Conservation (phyloP, 495 filamentous ascomycete genomes). For the Pseudevernia furfuracea region DNA sequence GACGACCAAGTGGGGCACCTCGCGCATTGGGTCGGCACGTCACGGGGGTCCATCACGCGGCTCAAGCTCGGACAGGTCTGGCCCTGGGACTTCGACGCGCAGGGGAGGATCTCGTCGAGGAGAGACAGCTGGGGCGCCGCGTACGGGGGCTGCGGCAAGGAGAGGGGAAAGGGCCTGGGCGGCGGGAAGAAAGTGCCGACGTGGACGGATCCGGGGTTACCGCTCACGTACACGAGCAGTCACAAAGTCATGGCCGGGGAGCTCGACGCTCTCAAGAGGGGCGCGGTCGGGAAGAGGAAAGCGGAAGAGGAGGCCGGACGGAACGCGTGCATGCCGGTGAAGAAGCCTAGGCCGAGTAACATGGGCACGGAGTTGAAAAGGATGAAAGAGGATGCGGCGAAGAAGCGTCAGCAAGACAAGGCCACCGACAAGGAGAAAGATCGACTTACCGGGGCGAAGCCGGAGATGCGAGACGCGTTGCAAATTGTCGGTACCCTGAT, state of each 20-base stretch:
- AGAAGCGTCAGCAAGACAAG: background rate
- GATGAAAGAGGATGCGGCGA: background rate
- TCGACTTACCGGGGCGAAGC: background rate
- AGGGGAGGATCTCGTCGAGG: background rate
- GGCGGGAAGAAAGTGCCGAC: background rate
- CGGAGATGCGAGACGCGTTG: background rate
- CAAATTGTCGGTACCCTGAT: background rate
- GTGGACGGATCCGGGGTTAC: background rate
- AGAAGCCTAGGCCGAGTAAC: background rate
- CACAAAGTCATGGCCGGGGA: background rate
- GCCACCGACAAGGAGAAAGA: background rate
- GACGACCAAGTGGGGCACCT: slow-evolving; percentile 13
- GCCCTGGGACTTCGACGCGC: slow-evolving; percentile 2
- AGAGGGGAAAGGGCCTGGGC: background rate
- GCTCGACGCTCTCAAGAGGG: background rate
- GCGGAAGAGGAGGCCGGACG: background rate
- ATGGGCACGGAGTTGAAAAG: background rate
- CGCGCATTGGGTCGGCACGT: background rate
- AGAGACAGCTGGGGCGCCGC: slow-evolving; percentile 5
- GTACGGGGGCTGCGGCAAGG: background rate
- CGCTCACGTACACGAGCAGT: slow-evolving; percentile 1
- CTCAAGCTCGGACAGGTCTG: background rate
- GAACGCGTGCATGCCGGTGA: background rate
- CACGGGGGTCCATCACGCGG: background rate
- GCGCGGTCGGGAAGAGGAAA: background rate